Conservation (phyloP, 805 yeast genomes). For the Lachancea quebecensis region DNA sequence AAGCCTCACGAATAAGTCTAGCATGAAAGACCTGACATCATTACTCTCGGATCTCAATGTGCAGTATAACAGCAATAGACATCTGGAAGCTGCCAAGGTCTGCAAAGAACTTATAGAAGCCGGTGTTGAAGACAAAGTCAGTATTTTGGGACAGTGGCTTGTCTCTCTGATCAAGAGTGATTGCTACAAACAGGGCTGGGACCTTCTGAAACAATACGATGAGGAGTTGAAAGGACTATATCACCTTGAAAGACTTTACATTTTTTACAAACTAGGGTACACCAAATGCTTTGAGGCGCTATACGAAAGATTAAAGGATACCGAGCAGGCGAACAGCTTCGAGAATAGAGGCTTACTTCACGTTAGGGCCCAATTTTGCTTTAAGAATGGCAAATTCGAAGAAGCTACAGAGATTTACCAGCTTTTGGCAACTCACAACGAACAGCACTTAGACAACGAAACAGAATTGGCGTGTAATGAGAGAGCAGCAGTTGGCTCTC, state of each 20-base stretch:
- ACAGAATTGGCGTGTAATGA: constrained; percentile 62
- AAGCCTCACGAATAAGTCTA: constrained; percentile 10
- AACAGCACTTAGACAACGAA: constrained; percentile 34
- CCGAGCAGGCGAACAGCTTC: constrained; percentile 12
- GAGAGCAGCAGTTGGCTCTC: constrained; percentile 36
- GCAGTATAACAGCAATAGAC: constrained; percentile 26
- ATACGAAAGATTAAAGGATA: constrained; percentile 14
- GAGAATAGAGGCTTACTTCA: constrained; percentile 38
- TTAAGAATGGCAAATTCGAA: constrained; percentile 43
- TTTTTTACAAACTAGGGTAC: constrained; percentile 50
- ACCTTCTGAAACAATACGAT: constrained; percentile 36
- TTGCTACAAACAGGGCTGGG: constrained; percentile 46
- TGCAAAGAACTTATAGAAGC: constrained; percentile 20
- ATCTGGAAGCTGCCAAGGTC: constrained; percentile 22
- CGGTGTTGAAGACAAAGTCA: constrained; percentile 17
- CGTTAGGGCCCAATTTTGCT: constrained; percentile 46
- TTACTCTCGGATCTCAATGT: constrained; percentile 25
- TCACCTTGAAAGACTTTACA: constrained; percentile 51
- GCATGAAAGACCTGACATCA: constrained; percentile 19
- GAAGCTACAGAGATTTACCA: constrained; percentile 48
- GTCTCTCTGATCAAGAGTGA: constrained; percentile 62
- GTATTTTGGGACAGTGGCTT: constrained; percentile 38
- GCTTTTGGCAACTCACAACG: constrained; percentile 35
- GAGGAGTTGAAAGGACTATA: constrained; percentile 26
- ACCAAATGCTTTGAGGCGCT: constrained; percentile 26